Evolutionary conservation across 192 early-diverging fungal genomes (phyloP).

Genomic region (Fimicolochytrium jonesii): DNA sequence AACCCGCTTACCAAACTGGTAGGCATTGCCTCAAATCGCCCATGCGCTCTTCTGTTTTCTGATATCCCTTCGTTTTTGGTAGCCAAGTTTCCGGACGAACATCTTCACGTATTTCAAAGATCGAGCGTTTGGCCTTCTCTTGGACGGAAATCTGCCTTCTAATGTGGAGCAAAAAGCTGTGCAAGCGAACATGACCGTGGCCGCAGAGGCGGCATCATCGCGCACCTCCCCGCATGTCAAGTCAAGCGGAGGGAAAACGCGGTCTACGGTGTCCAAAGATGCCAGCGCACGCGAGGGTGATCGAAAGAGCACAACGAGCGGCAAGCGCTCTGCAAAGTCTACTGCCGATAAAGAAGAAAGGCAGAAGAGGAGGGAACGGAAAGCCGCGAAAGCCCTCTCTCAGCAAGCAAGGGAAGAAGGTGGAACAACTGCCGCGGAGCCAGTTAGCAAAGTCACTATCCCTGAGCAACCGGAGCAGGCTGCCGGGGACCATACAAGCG

Average conservation of each 20-base stretch:
- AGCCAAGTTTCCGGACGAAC: conserved; percentile 38
- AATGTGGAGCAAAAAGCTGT: conserved; percentile 32
- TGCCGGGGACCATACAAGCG: too few relatives aligned
- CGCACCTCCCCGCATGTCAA: not conserved
- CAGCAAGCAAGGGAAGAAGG: too few relatives aligned
- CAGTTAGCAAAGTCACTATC: too few relatives aligned
- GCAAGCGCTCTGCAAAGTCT: conserved; percentile 3
- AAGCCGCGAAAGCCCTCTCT: too few relatives aligned
- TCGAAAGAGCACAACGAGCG: conserved; percentile 9
- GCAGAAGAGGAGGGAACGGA: too few relatives aligned
- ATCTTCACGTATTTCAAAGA: conserved; percentile 45
- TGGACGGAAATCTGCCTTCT: conserved; percentile 34
- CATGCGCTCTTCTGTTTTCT: not conserved
- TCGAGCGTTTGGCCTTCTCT: conserved; percentile 24
- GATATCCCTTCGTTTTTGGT: not conserved
- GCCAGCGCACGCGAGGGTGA: not conserved
- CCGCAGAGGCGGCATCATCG: not conserved
- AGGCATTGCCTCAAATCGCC: not conserved
- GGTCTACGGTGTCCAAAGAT: conserved; percentile 1
- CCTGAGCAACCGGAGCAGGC: too few relatives aligned
- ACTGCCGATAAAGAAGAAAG: conserved; percentile 4
- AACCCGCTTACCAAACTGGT: conserved; percentile 41
- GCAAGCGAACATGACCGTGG: conserved; percentile 26
- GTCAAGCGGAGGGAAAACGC: not conserved
- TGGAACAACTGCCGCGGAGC: too few relatives aligned